phyloP scores from a whole-genome alignment of 768 basidiomycete species.

The Boletus tomentosulus region DNA sequence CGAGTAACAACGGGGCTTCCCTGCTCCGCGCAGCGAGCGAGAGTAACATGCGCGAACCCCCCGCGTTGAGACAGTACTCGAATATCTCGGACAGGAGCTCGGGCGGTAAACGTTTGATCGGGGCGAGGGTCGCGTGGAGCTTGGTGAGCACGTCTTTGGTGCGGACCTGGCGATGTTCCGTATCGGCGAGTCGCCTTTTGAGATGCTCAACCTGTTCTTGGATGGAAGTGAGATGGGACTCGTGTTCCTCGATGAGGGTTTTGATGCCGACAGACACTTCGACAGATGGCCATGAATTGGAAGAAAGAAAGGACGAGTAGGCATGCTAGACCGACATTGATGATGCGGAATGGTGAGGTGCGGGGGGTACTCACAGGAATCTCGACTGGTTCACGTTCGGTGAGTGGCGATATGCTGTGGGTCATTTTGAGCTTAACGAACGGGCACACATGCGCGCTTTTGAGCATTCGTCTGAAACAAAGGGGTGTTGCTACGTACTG shows the following conservation, averaged over 20 bases:
- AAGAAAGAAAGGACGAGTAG: conserved; percentile 7
- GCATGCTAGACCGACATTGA: conserved; percentile 2
- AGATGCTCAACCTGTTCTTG: conserved; percentile 8
- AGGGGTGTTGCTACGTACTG: neutral
- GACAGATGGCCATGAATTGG: conserved; percentile 16
- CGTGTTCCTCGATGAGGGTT: conserved; percentile 13
- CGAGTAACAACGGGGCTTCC: conserved; percentile 26
- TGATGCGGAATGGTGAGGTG: neutral
- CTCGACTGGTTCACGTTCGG: neutral
- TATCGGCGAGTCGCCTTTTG: conserved; percentile 6
- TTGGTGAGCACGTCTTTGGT: conserved; percentile 8
- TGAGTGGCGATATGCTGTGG: neutral
- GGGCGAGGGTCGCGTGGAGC: conserved; percentile 16
- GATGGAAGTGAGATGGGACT: conserved; percentile 13
- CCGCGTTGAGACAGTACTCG: conserved; percentile 16
- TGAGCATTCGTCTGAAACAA: neutral
- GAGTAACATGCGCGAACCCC: neutral
- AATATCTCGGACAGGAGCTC: conserved; percentile 26
- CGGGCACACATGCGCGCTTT: neutral
- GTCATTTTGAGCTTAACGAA: conserved; percentile 4
- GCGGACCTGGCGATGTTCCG: conserved; percentile 7
- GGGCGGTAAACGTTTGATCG: conserved; percentile 23
- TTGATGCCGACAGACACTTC: conserved; percentile 7
- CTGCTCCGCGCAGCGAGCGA: neutral
- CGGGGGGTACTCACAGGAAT: conserved; percentile 14